Percentiles rank a stretch among this genome's conserved stretches.
phyloP scores from a whole-genome alignment of 2,329 filamentous ascomycete genomes.

The Eutypella sp. region DNA sequence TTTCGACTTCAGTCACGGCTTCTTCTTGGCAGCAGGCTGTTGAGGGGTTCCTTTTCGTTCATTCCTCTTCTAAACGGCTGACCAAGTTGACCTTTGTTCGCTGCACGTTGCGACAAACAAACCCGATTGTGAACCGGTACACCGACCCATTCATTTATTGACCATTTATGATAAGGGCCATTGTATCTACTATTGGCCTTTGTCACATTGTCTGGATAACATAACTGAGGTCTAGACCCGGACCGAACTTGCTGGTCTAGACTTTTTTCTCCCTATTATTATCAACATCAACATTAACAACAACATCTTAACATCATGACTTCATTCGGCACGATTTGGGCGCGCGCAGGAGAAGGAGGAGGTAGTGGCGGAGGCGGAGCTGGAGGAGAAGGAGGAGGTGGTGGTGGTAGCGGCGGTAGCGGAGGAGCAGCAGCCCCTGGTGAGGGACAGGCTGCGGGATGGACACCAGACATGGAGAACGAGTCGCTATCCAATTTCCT shows the following conservation, averaged over 20 bases:
- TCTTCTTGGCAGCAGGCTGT: conserved; percentile 20
- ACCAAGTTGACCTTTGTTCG: conserved; percentile 19
- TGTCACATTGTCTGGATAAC: not conserved
- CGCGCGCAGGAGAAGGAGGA: conserved; percentile 7
- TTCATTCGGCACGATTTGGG: not conserved
- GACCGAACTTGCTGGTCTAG: not conserved
- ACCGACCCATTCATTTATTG: conserved; percentile 6
- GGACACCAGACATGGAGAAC: conserved; percentile 39
- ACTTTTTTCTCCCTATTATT: not conserved
- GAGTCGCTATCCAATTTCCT: conserved; percentile 56
- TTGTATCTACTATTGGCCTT: not conserved
- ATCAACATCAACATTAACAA: no score
- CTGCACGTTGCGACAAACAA: conserved; percentile 4
- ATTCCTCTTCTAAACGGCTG: conserved; percentile 4
- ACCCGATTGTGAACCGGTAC: conserved; percentile 6
- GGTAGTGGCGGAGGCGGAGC: no score
- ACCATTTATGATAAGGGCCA: not conserved
- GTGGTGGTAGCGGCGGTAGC: conserved; percentile 12
- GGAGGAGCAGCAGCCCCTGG: conserved; percentile 23
- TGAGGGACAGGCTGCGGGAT: conserved; percentile 25
- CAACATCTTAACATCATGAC: conserved; percentile 12
- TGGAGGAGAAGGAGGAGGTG: no score
- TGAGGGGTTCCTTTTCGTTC: conserved; percentile 13
- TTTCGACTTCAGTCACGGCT: not conserved
- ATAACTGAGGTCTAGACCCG: not conserved